Conservation (phyloP, 2,329 filamentous ascomycete genomes). For the Zopfia rhizophila region DNA sequence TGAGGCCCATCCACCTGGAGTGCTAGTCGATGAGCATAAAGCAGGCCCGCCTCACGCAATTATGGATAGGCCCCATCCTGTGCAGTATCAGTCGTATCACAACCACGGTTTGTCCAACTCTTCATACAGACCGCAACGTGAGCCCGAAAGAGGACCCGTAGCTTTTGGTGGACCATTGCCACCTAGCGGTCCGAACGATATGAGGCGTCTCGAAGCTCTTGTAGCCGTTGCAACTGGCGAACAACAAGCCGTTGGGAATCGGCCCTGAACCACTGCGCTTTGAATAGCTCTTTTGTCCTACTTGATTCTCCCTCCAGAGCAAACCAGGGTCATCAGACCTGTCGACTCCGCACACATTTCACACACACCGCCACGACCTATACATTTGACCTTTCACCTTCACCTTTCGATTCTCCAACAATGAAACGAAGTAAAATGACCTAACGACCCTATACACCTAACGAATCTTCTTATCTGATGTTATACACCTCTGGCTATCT, state of each 20-base stretch:
- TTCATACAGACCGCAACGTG: conserved; percentile 41
- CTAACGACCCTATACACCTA: conserved; percentile 28
- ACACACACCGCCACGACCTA: neutral
- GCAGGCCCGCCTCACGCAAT: conserved; percentile 39
- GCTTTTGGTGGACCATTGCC: conserved; percentile 46
- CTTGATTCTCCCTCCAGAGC: neutral
- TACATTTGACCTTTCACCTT: conserved; percentile 1
- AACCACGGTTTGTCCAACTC: conserved; percentile 38
- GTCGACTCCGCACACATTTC: too few species aligned
- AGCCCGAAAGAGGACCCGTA: conserved; percentile 40
- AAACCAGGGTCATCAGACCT: too few species aligned
- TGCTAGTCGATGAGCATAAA: conserved; percentile 55
- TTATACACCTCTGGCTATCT: conserved; percentile 16
- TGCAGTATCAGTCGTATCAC: conserved; percentile 43
- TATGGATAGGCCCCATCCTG: conserved; percentile 49
- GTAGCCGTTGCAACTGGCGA: conserved; percentile 73
- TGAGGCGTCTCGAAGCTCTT: conserved; percentile 69
- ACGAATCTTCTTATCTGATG: conserved; percentile 31
- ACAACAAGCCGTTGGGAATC: conserved; percentile 50
- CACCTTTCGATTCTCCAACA: conserved; percentile 3
- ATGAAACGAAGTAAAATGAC: conserved; percentile 26
- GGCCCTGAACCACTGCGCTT: conserved; percentile 20
- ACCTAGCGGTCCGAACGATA: conserved; percentile 56
- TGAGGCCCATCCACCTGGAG: conserved; percentile 54
- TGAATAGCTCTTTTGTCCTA: neutral